phyloP scores from a whole-genome alignment of 202 grass and related monocot species.

The Saccharum hybrid region DNA sequence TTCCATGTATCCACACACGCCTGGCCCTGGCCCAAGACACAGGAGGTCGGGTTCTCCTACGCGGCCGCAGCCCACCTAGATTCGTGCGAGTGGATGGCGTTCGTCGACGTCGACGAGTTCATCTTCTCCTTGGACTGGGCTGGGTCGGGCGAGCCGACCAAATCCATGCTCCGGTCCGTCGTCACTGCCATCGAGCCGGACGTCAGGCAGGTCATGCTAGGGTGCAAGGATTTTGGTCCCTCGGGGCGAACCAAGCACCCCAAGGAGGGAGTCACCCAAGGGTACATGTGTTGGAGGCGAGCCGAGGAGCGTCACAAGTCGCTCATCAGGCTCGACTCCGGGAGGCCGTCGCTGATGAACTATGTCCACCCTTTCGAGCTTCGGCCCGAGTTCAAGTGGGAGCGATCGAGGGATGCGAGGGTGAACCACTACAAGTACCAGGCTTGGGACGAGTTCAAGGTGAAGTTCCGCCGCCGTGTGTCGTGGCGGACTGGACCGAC shows the following conservation, averaged over 20 bases:
- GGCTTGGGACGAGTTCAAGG: slow-evolving; percentile 76
- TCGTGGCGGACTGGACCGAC: slow-evolving; percentile 72
- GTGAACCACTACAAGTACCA: slow-evolving; percentile 95
- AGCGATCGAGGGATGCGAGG: background rate
- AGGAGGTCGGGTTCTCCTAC: slow-evolving; percentile 85
- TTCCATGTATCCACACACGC: slow-evolving; percentile 29
- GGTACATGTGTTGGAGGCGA: slow-evolving; percentile 62
- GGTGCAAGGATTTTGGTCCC: slow-evolving; percentile 59
- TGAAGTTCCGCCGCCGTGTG: slow-evolving; percentile 62
- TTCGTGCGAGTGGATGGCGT: slow-evolving; percentile 64
- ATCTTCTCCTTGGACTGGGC: slow-evolving; percentile 53
- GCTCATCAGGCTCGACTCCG: slow-evolving; percentile 47
- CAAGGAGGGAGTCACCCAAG: slow-evolving; percentile 49
- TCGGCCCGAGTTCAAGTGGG: background rate
- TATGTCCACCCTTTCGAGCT: slow-evolving; percentile 65
- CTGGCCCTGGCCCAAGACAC: slow-evolving; percentile 84
- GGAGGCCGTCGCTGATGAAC: slow-evolving; percentile 48
- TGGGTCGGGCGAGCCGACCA: background rate
- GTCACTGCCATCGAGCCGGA: background rate
- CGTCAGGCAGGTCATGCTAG: slow-evolving; percentile 47
- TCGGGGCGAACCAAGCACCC: slow-evolving; percentile 59
- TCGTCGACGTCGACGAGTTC: slow-evolving; percentile 79
- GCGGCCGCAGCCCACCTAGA: slow-evolving; percentile 45
- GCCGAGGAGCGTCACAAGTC: slow-evolving; percentile 69
- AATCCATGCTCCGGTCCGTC: slow-evolving; percentile 49